Percentiles rank a stretch among this genome's conserved stretches.
These are phyloP conservation scores for Fusarium sp. DNA, from an alignment of 2,329 filamentous ascomycete species.

Conservation along the genomic window DNA sequence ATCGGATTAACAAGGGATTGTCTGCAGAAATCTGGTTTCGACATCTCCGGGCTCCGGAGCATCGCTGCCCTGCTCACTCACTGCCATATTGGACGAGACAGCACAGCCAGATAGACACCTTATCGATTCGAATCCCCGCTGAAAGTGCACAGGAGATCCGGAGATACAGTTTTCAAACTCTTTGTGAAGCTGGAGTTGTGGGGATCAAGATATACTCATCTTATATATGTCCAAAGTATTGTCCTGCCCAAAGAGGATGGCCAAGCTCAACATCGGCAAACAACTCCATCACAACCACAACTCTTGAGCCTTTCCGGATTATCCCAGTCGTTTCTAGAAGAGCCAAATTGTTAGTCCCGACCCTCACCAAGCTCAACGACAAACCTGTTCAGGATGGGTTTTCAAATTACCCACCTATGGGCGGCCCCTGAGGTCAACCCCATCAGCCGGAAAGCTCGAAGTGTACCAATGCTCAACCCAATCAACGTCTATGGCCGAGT, in stretches of 20 bases:
- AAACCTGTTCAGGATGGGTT: slow-evolving; percentile 43
- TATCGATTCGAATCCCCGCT: slow-evolving; percentile 32
- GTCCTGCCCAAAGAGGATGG: slow-evolving; percentile 14
- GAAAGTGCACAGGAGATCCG: slow-evolving; percentile 40
- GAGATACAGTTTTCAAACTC: slow-evolving; percentile 38
- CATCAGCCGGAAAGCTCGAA: slow-evolving; percentile 83
- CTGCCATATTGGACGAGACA: slow-evolving; percentile 26
- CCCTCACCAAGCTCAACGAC: not conserved
- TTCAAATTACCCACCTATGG: slow-evolving; percentile 48
- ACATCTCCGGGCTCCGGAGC: slow-evolving; percentile 45
- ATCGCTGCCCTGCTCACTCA: slow-evolving; percentile 24
- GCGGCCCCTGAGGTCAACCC: slow-evolving; percentile 78
- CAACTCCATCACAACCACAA: slow-evolving; percentile 17
- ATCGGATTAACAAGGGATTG: slow-evolving; percentile 39
- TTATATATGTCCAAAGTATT: slow-evolving; percentile 38
- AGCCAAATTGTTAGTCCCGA: slow-evolving; percentile 1
- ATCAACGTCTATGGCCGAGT: slow-evolving; percentile 84
- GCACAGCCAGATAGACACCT: slow-evolving; percentile 24
- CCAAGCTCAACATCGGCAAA: slow-evolving; percentile 32
- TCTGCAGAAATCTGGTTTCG: slow-evolving; percentile 21
- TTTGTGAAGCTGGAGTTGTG: not conserved
- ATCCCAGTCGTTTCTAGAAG: not conserved
- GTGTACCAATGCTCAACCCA: slow-evolving; percentile 82
- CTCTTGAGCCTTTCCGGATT: not conserved
- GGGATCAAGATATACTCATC: slow-evolving; percentile 17